Base-by-base conservation (phyloP, 768 basidiomycete species). In the Phanerochaete sordida region DNA sequence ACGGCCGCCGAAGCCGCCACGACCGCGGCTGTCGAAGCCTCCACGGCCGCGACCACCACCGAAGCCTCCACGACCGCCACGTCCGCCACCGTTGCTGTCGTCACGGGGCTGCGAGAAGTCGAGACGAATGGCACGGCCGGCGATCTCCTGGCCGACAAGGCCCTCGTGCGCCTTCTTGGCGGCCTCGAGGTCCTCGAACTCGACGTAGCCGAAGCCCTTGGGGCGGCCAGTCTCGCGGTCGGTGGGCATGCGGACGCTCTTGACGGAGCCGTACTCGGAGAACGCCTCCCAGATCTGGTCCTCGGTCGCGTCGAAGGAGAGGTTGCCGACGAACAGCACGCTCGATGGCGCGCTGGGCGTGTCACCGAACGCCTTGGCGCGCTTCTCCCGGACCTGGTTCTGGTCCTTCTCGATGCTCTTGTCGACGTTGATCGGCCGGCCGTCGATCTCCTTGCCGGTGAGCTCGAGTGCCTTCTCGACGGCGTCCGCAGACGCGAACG, bases 151-250 rank as follows among this genome's bases (percentile, higher is more conserved):
- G 31, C 92, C 91, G 43, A 82, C 80, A 27, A 84, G 79, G 3
- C 81, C 84, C 66, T 82, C 85, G 61, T 86, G 84, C 2, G 96
- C 96, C 70, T 86, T 87, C 76, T 87, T 88, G 12, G 97, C 91
- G 56, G 82, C 76, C 27, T 87, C 90, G 39, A 93, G 68, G 66
- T 88, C 87, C 65, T 87, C 84, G 74, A 95, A 97, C 74, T 98
- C 94, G 69, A 99, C 91, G 75, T 98, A 98, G 23, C 87, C 97
- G 74, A 96, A 98, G 68, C 97, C 97, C 75, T 98, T 98, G 48
- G 92, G 87, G 62, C 80, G 82, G 28, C 94, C 95, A 7, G 90
- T 83, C 52, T 99, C 97, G 65, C 92, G 81, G 73, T 98, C 95
- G 39, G 95, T 97, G 30, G 95, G 94, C 52, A 99, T 77, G 58